Base-by-base conservation (phyloP, 2,329 filamentous ascomycete species). In the Lecanicillium sp. region DNA sequence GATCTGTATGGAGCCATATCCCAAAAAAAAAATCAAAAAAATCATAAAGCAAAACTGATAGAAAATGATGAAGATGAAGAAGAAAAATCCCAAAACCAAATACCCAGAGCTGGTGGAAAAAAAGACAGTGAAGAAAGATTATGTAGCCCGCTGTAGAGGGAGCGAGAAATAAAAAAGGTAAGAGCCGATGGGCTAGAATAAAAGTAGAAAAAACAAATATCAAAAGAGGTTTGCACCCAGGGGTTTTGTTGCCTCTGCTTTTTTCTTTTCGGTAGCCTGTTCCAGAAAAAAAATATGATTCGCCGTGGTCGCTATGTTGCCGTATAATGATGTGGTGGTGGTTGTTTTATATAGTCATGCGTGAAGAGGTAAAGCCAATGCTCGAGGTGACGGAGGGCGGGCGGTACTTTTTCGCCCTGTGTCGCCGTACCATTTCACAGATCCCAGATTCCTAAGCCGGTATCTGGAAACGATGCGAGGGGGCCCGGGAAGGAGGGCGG, bases 401-500 rank as follows among this genome's bases (percentile, higher is more conserved):
- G 15, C 33, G 43, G 19, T 45, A 24, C 24, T 10, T 37, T 37
- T 23, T 45, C 4, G 26, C 19, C 7, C n/a, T 45, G 15, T 17
- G 33, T 45, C 32, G 42, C 15, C 29, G 33, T 29, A 30, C 43
- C 33, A 32, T 29, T 45, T 17, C 43, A 38, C 33, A 30, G 7
- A 45, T 37, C 43, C 43, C 24, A 37, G 26, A 29, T 45, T 45
- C 43, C 40, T 51, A 46, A 17, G 32, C 37, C 26, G 30, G 42
- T 40, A 50, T 44, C 26, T 49, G 47, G 36, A 56, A 60, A 33
- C 57, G 36, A 26, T 54, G 48, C 11, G 58, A 51, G n/a, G 54
- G 52, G 38, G 60, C 53, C 51, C 58, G 37, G 26, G 40, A 56
- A 36, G 64, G 65, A 36, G 64, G 65, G 12, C 60, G 60, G 44